phyloP scores from a whole-genome alignment of 2,329 filamentous ascomycete species.

The Hymenoscyphus infarciens region DNA sequence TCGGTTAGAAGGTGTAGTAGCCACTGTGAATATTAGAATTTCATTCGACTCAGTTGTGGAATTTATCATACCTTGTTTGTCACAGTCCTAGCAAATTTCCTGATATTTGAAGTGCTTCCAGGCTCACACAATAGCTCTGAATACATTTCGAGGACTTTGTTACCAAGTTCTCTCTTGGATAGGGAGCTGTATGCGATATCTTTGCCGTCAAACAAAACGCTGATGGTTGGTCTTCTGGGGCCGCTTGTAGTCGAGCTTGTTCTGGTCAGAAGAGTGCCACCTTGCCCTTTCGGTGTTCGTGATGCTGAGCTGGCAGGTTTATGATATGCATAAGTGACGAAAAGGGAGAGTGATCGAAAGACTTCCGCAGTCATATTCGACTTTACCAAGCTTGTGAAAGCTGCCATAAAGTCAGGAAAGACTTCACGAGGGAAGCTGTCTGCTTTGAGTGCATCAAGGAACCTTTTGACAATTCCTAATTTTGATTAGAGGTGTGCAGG shows the following conservation, averaged over 20 bases:
- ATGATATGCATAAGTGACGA: slow-evolving; percentile 89
- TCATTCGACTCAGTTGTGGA: neutral
- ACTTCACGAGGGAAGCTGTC: slow-evolving; percentile 72
- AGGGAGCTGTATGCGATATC: slow-evolving; percentile 41
- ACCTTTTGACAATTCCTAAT: slow-evolving; percentile 79
- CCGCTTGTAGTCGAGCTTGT: slow-evolving; percentile 34
- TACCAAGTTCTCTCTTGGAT: slow-evolving; percentile 68
- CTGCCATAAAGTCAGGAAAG: slow-evolving; percentile 70
- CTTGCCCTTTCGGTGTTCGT: slow-evolving; percentile 49
- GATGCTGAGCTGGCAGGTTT: slow-evolving; percentile 44
- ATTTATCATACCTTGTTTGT: slow-evolving; percentile 73
- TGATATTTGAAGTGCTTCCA: slow-evolving; percentile 64
- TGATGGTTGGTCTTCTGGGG: slow-evolving; percentile 32
- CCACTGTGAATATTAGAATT: slow-evolving; percentile 58
- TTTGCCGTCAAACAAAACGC: slow-evolving; percentile 29
- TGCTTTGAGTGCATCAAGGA: slow-evolving; percentile 85
- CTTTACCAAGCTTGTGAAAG: slow-evolving; percentile 75
- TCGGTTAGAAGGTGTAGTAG: slow-evolving; percentile 87
- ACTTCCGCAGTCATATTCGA: slow-evolving; percentile 81
- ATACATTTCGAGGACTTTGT: slow-evolving; percentile 73
- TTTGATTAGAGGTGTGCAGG: slow-evolving; percentile 21
- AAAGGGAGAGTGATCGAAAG: slow-evolving; percentile 81
- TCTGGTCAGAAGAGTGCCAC: slow-evolving; percentile 40
- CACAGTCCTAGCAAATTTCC: slow-evolving; percentile 88
- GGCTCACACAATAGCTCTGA: slow-evolving; percentile 73